Base-by-base conservation (phyloP, 805 yeast genomes). In the Suhomyces vadensis region DNA sequence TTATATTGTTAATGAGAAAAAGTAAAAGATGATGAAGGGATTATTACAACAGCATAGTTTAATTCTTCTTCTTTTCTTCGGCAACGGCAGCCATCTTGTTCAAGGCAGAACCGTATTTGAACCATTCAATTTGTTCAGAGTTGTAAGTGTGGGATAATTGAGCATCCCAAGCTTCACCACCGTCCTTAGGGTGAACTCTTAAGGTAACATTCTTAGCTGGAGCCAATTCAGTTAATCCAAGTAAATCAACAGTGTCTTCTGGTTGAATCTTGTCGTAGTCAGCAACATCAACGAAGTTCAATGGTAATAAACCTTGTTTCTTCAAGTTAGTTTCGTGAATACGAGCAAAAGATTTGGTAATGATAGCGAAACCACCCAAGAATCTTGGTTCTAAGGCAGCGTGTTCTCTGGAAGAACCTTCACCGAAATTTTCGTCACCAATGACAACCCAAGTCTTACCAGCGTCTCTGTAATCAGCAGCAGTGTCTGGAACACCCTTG, bases 341-440 rank as follows among this genome's bases (percentile, higher is more conserved):
- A 79, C 98, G 88, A 56, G 98, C 98, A 70, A 94, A 94, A 38
- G 97, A 91, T 76, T 89, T 92, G 71, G 97, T 89, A 66, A 92
- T 87, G 75, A 92, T 92, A 60, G 97, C 97, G 67, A 87, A 89
- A 63, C 95, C 98, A 81, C 97, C 97, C 68, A 92, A 81, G 91
- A 75, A 94, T 80, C 99, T 87, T 79, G 99, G 99, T 82, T 91
- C 97, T 70, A 92, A 82, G 60, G 99, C 99, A 67, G 98, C 99
- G 72, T 92, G 99, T 67, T 92, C 99, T 79, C 99, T 87, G 24
- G 99, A 97, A 39, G 97, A 91, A 58, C 99, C 99, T 74, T 92
- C 99, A 71, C 99, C 99, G 61, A 92, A 94, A 70, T 92, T 92
- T 64, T 94, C 96, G 67, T 94, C 99, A 43, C 97, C 98, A 52